These are phyloP conservation scores for Escallonia rubra DNA, from an alignment of 129 eudicot genomes.

Conservation along the genomic window DNA sequence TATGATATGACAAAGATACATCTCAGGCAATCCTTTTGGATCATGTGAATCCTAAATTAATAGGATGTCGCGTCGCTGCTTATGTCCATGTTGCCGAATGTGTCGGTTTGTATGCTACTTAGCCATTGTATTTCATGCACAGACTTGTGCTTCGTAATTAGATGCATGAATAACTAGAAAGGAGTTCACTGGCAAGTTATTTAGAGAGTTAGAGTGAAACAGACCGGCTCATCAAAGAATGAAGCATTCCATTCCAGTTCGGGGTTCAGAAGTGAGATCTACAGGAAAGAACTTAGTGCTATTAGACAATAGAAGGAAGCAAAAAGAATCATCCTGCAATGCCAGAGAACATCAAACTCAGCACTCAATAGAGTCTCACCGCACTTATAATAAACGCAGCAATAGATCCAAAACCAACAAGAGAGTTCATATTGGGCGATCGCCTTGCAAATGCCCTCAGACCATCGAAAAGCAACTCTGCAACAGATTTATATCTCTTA, in stretches of 20 bases:
- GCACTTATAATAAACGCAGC: constrained; percentile 84
- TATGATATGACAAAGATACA: no score
- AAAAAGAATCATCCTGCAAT: constrained; percentile 6
- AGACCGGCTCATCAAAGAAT: constrained; percentile 94
- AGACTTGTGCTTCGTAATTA: neutral
- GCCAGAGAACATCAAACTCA: constrained; percentile 8
- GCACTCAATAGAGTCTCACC: constrained; percentile 30
- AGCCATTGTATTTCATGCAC: constrained; percentile 1
- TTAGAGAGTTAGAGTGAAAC: constrained; percentile 23
- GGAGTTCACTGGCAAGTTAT: neutral
- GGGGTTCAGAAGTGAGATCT: constrained; percentile 91
- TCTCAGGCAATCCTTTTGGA: no score
- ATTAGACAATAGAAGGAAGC: constrained; percentile 8
- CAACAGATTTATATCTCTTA: constrained; percentile 9
- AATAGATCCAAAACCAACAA: constrained; percentile 90
- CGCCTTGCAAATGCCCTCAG: constrained; percentile 71
- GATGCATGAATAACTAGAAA: neutral
- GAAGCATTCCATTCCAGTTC: constrained; percentile 88
- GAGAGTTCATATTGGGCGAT: constrained; percentile 96
- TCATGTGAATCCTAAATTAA: no score
- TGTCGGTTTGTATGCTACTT: no score
- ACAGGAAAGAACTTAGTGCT: constrained; percentile 14
- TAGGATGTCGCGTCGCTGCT: no score
- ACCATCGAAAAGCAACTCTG: constrained; percentile 81
- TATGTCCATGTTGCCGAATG: no score